phyloP scores from a whole-genome alignment of 2,329 filamentous ascomycete genomes.

The Orbilia blumenaviensis region DNA sequence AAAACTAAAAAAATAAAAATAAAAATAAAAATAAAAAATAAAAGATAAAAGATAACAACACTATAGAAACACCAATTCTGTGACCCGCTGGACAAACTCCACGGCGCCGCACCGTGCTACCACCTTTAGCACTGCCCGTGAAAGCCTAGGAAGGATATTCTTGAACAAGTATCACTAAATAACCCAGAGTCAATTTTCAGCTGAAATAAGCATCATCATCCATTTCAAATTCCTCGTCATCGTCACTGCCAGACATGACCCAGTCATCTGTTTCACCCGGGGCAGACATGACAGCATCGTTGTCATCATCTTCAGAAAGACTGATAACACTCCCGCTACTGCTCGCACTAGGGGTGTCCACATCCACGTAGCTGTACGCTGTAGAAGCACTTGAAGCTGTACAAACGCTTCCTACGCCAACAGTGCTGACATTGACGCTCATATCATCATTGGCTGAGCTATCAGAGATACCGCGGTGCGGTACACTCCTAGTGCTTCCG shows the following conservation, averaged over 20 bases:
- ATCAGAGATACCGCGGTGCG: slow-evolving; percentile 30
- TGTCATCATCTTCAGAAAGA: slow-evolving; percentile 8
- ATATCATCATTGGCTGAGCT: slow-evolving; percentile 21
- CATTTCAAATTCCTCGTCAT: slow-evolving; percentile 40
- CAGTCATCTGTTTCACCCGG: slow-evolving; percentile 23
- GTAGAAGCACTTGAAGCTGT: slow-evolving; percentile 27
- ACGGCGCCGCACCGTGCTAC: too few relatives aligned
- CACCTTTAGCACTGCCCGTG: not conserved
- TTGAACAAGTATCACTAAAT: not conserved
- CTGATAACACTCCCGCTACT: slow-evolving; percentile 38
- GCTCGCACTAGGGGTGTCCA: slow-evolving; percentile 12
- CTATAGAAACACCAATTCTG: too few relatives aligned
- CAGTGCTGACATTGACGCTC: slow-evolving; percentile 42
- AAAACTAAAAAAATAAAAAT: too few relatives aligned
- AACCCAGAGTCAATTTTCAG: not conserved
- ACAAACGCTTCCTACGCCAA: slow-evolving; percentile 32
- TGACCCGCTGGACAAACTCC: too few relatives aligned
- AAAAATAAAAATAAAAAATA: too few relatives aligned
- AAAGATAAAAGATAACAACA: too few relatives aligned
- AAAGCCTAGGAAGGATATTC: not conserved
- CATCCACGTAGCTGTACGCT: slow-evolving; percentile 14
- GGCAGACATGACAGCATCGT: slow-evolving; percentile 6
- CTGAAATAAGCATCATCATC: slow-evolving; percentile 43
- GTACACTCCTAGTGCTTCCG: not conserved
- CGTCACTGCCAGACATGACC: slow-evolving; percentile 31